Conservation (phyloP, 2,329 filamentous ascomycete genomes). For the Acrodontium crateriforme region DNA sequence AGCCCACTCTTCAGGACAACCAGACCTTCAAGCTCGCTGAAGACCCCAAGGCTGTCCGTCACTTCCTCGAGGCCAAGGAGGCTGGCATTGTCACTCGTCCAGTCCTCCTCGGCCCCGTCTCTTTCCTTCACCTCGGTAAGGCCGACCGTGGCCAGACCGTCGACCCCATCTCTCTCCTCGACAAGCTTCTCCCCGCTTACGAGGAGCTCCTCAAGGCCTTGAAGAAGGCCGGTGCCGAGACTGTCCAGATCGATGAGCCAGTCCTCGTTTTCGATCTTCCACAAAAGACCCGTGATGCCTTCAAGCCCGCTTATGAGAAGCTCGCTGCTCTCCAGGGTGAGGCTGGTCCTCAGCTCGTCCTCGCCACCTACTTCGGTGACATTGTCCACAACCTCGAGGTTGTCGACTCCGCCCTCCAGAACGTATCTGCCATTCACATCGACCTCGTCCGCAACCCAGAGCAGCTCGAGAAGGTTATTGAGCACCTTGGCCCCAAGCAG, state of each 20-base stretch:
- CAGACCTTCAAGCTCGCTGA: constrained; percentile 84
- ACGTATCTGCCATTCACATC: constrained; percentile 75
- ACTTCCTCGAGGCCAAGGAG: constrained; percentile 97
- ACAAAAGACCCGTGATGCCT: constrained; percentile 81
- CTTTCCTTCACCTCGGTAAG: constrained; percentile 96
- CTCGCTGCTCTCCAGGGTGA: constrained; percentile 54
- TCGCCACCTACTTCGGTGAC: constrained; percentile 98
- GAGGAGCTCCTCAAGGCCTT: constrained; percentile 84
- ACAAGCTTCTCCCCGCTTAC: constrained; percentile 89
- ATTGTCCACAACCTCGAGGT: constrained; percentile 97
- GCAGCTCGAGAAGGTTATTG: constrained; percentile 77
- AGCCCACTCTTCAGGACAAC: constrained; percentile 93
- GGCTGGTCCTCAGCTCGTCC: constrained; percentile 73
- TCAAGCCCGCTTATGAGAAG: constrained; percentile 96
- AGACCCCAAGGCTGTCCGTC: constrained; percentile 82
- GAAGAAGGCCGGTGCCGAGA: constrained; percentile 90
- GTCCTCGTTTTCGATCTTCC: constrained; percentile 90
- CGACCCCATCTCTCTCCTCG: constrained; percentile 82
- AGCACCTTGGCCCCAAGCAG: constrained; percentile 75
- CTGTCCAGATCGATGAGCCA: constrained; percentile 97
- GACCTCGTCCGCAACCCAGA: constrained; percentile 97
- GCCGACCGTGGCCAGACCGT: constrained; percentile 90
- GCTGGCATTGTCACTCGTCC: constrained; percentile 86
- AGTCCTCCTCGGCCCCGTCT: constrained; percentile 88
- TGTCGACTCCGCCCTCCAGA: constrained; percentile 52